Conservation (phyloP, 495 filamentous ascomycete species). For the Aspergillus carlsbadensis region DNA sequence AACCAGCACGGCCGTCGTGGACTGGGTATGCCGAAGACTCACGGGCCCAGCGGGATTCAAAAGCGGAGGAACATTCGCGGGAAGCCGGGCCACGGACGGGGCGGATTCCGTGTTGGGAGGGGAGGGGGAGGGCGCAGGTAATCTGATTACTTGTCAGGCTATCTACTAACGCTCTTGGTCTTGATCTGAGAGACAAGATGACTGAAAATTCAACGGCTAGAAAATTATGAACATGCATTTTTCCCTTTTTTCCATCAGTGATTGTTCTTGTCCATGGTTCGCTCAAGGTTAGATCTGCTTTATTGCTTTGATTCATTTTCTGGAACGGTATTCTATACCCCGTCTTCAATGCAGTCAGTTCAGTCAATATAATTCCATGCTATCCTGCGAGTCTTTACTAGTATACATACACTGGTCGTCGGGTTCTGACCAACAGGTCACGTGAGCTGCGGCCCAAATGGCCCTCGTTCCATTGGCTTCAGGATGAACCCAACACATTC, state of each 20-base stretch:
- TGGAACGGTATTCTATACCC: not conserved
- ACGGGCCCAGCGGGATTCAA: conserved; percentile 40
- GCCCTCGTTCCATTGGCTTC: no score
- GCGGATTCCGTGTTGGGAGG: conserved; percentile 27
- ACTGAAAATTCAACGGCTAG: conserved; percentile 3
- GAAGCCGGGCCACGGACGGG: conserved; percentile 15
- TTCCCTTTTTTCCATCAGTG: no score
- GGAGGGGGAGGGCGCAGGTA: conserved; percentile 12
- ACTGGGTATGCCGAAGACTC: conserved; percentile 46
- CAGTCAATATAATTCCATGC: no score
- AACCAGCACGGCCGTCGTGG: conserved; percentile 37
- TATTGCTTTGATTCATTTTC: not conserved
- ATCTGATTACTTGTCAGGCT: not conserved
- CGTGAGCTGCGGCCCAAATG: no score
- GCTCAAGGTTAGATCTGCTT: no score
- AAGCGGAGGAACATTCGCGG: conserved; percentile 28
- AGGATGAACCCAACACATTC: no score
- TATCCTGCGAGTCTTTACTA: no score
- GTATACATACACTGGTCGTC: no score
- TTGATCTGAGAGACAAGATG: not conserved
- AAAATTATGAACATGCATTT: conserved; percentile 5
- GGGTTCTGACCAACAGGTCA: no score
- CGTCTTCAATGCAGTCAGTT: not conserved
- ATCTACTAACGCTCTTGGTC: not conserved
- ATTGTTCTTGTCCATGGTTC: no score